phyloP scores from a whole-genome alignment of 2,329 filamentous ascomycete species.

The Phyllachora maydis region DNA sequence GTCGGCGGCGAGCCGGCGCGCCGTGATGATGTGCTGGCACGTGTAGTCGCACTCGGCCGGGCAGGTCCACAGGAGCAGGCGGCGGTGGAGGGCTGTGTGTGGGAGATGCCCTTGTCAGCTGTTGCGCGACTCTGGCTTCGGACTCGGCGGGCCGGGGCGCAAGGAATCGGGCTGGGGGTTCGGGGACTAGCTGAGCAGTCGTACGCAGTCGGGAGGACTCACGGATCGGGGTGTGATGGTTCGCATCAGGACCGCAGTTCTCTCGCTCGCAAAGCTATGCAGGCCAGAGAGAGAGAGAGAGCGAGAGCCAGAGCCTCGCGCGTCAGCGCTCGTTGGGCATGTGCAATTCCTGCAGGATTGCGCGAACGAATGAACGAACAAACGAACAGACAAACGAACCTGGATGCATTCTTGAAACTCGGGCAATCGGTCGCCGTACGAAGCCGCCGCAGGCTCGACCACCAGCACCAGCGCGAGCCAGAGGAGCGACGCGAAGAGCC shows the following conservation, averaged over 20 bases:
- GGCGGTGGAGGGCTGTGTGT: conserved; percentile 70
- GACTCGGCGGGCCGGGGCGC: no score
- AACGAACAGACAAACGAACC: no score
- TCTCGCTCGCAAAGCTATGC: conserved; percentile 67
- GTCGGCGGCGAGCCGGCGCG: conserved; percentile 41
- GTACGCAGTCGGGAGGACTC: conserved; percentile 18
- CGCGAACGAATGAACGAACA: no score
- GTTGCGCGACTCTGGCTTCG: no score
- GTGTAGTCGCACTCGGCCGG: conserved; percentile 91
- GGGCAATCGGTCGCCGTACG: conserved; percentile 63
- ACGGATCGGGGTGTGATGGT: conserved; percentile 61
- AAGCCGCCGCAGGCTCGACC: conserved; percentile 36
- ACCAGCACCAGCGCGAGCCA: conserved; percentile 16
- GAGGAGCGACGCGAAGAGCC: conserved; percentile 3
- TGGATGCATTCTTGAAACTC: conserved; percentile 77
- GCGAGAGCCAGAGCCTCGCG: no score
- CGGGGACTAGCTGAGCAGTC: no score
- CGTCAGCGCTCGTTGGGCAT: no score
- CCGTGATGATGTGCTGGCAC: conserved; percentile 84
- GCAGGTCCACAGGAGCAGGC: conserved; percentile 82
- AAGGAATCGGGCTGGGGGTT: conserved; percentile 4
- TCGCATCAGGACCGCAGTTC: conserved; percentile 52
- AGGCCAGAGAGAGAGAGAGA: no score
- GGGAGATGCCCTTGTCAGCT: not conserved
- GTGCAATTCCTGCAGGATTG: no score